A percentile compares a stretch with the other conserved stretches of the same genome.
These are phyloP conservation scores for Xylaria grammica DNA, from an alignment of 495 filamentous ascomycete genomes.

Conservation along the genomic window DNA sequence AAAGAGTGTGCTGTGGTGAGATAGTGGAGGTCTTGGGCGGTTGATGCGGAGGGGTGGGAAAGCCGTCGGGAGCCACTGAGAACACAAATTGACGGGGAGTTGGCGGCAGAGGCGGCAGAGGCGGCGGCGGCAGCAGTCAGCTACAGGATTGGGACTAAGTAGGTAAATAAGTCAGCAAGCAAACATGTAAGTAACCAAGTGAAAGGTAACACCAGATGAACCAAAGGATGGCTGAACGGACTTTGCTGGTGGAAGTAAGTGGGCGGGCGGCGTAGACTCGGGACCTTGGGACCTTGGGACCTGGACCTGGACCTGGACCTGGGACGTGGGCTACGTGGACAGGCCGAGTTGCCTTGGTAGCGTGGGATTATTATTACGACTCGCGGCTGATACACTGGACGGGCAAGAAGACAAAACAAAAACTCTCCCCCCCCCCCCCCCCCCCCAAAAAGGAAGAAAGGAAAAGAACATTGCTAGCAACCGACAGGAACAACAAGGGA, in stretches of 20 bases:
- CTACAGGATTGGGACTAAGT: conserved; percentile 12
- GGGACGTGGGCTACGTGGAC: conserved; percentile 21
- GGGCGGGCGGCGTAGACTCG: conserved; percentile 8
- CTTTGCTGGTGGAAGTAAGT: conserved; percentile 9
- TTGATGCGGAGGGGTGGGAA: conserved; percentile 21
- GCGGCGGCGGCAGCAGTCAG: neutral
- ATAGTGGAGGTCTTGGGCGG: conserved; percentile 14
- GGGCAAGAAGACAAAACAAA: neutral
- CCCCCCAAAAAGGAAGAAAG: no score
- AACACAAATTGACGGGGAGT: conserved; percentile 1
- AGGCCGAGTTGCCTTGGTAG: conserved; percentile 11
- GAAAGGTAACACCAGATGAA: neutral
- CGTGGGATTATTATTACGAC: conserved; percentile 19
- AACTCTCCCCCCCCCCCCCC: no score
- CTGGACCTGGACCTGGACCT: conserved; percentile 7
- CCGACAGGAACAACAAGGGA: conserved; percentile 2
- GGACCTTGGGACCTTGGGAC: neutral
- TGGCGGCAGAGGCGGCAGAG: neutral
- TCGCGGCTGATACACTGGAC: neutral
- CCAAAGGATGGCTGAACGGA: neutral
- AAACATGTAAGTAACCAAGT: neutral
- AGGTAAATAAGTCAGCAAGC: neutral
- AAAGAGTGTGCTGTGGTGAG: conserved; percentile 17
- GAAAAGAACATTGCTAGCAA: neutral
- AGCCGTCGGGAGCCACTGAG: conserved; percentile 21